Evolutionary conservation across 306 rosid genomes (phyloP), one percentile per base, ranked within the genome.

Genomic region (Ceratonia siliqua): DNA sequence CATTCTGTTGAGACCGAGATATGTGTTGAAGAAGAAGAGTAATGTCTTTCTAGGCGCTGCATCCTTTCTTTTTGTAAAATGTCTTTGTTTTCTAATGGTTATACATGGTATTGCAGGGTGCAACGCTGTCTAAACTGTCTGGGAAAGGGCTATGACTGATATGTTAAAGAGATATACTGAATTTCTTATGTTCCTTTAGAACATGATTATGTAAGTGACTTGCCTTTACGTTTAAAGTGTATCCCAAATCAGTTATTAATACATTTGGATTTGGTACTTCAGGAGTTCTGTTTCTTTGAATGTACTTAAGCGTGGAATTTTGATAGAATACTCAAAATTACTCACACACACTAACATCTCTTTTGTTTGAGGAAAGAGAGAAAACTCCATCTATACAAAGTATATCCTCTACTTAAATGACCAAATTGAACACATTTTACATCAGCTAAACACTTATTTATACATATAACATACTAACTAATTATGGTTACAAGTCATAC

Each of bases 51-150:
- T 46, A 11, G n/a, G n/a, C n/a, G 5, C 13, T 30, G 6, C 43
- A 28, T 49, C 28, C 20, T 56, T 11, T 2, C 0, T 21, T 36
- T 75, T 14, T 25, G 30, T 46, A 18, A 22, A n/a, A 5, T 53
- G 45, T 38, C 61, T 53, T n/a, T 58, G 68, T 70, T 78, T 62
- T 49, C 35, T 35, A 8, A 54, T 68, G 59, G 46, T 68, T 74
- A 30, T 28, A 30, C 14, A 32, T 85, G 85, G 35, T 66, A 70
- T 80, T 80, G 82, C 87, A 93, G 97, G 82, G 93, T 91, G 6
- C 98, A 93, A 42, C 91, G 89, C 36, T 93, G 97, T 77, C 86
- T 91, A 9, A 93, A 91, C 28, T 93, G 98, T 83, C 35, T 89
- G n/a, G 96, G 97, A 54, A 93, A 86, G 82, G 97, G 96, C 25